Evolutionary conservation across 345 rosid species (phyloP).

Genomic region (Eucalyptus camaldulensis): DNA sequence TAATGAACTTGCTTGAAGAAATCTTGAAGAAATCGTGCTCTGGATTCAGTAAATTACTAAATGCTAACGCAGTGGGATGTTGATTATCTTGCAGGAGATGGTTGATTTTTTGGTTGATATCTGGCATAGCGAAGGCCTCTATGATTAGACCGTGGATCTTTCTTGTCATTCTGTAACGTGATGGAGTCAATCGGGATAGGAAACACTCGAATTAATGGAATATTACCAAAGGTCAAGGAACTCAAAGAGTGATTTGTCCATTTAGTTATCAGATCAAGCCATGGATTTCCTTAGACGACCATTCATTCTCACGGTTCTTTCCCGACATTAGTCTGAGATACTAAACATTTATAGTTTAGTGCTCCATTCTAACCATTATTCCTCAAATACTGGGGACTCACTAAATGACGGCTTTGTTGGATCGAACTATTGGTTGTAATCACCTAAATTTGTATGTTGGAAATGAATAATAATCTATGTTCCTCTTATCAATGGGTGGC

Average conservation of each 20-base stretch:
- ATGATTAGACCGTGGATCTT: conserved; percentile 27
- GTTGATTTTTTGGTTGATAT: conserved; percentile 89
- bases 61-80: background rate
- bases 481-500: background rate
- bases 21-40: background rate
- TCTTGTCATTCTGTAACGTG: background rate
- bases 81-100: conserved; percentile 60
- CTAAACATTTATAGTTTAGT: background rate
- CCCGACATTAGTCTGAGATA: background rate
- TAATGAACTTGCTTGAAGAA: background rate
- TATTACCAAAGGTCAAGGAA: background rate
- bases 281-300: background rate
- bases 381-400: background rate
- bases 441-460: background rate
- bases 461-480: background rate
- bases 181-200: background rate
- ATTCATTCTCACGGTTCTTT: background rate
- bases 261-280: background rate
- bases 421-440: background rate
- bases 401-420: background rate
- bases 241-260: background rate
- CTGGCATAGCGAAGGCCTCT: conserved; percentile 82
- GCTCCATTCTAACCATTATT: background rate
- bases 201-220: background rate
- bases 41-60: background rate